Conservation (phyloP, 2,329 filamentous ascomycete genomes). For the Fusarium sacchari region DNA sequence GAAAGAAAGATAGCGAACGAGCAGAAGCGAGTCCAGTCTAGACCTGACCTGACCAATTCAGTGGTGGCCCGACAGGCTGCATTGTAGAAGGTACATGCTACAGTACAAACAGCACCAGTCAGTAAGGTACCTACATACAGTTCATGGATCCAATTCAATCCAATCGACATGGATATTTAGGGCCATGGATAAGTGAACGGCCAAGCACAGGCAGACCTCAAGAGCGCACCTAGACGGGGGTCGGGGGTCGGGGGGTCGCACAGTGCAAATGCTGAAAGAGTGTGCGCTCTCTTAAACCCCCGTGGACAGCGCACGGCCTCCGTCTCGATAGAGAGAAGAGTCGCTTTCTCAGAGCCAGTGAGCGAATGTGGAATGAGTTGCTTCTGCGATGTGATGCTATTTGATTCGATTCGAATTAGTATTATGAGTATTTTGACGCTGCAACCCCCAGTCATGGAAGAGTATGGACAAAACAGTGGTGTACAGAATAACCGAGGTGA, state of each 20-base stretch:
- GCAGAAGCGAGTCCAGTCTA: slow-evolving; percentile 20
- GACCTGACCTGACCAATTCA: neutral
- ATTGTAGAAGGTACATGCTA: neutral
- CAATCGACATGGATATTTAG: slow-evolving; percentile 15
- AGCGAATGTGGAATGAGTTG: slow-evolving; percentile 21
- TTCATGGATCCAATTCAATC: slow-evolving; percentile 25
- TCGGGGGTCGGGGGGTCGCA: slow-evolving; percentile 29
- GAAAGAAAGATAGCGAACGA: slow-evolving; percentile 34
- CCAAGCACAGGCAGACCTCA: slow-evolving; percentile 22
- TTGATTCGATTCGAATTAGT: neutral
- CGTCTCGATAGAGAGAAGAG: slow-evolving; percentile 30
- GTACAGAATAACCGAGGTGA: neutral
- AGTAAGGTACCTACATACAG: no score
- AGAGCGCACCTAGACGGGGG: slow-evolving; percentile 10
- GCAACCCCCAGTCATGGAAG: neutral
- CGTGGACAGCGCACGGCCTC: slow-evolving; percentile 39
- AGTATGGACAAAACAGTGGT: neutral
- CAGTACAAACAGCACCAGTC: neutral
- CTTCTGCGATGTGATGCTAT: slow-evolving; percentile 13
- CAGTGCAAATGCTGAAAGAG: slow-evolving; percentile 33
- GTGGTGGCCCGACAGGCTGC: slow-evolving; percentile 33
- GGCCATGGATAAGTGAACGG: slow-evolving; percentile 8
- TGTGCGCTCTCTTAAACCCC: slow-evolving; percentile 17
- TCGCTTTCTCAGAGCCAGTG: slow-evolving; percentile 14
- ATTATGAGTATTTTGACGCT: neutral